Conservation (phyloP, 345 rosid species). For the Reutealis trisperma region DNA sequence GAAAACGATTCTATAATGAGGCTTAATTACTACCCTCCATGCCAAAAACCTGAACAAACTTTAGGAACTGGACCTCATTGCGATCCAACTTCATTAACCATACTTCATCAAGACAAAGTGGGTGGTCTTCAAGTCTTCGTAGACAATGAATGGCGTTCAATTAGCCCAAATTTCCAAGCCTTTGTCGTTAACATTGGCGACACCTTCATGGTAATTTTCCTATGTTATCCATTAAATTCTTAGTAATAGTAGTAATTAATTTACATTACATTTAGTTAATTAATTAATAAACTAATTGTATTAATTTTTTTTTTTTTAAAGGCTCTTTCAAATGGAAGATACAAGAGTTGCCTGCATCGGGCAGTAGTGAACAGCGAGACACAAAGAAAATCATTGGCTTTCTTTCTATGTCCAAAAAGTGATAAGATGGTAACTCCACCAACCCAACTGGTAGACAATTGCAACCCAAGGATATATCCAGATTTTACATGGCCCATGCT, state of each 20-base stretch:
- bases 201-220: constrained; percentile 85
- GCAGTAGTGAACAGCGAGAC: constrained; percentile 87
- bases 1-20: constrained; percentile 97
- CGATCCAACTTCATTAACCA: constrained; percentile 96
- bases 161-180: constrained; percentile 70
- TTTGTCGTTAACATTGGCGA: constrained; percentile 97
- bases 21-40: constrained; percentile 90
- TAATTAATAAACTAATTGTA: background rate
- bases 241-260: no score
- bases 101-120: constrained; percentile 94
- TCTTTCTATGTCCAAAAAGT: constrained; percentile 80
- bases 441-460: constrained; percentile 51
- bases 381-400: constrained; percentile 90
- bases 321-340: constrained; percentile 88
- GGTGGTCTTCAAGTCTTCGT: constrained; percentile 94
- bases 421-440: constrained; percentile 88
- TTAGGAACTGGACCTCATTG: constrained; percentile 99
- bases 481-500: constrained; percentile 86
- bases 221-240: no score
- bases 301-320: constrained; percentile 16
- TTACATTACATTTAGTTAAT: no score
- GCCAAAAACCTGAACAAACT: constrained; percentile 91
- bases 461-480: constrained; percentile 65
- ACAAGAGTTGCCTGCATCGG: constrained; percentile 91
- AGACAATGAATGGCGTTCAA: constrained; percentile 77